Percentiles rank a stretch among this genome's conserved stretches.
Conservation (phyloP, 345 rosid genomes). For the Eutrema heterophyllum region DNA sequence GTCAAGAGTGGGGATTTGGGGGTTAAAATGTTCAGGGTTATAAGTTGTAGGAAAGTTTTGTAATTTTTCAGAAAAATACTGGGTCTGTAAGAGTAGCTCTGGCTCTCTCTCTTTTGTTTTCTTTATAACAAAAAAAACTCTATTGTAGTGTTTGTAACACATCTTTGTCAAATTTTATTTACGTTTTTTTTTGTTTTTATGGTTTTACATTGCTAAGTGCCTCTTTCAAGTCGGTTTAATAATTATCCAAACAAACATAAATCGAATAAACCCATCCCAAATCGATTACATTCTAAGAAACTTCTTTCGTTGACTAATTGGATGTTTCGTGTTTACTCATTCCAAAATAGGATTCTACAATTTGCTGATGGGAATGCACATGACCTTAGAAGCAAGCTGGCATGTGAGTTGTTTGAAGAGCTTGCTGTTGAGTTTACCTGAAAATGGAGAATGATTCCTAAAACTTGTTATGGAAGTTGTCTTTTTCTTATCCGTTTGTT, state of each 20-base stretch:
- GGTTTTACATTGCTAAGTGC: too few relatives aligned
- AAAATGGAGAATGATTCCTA: too few relatives aligned
- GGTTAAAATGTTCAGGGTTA: slow-evolving; percentile 8
- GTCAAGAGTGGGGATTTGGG: neutral
- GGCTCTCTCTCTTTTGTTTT: neutral
- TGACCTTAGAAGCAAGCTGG: too few relatives aligned
- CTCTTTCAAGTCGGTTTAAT: neutral
- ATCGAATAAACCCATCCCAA: neutral
- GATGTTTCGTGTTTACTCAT: neutral
- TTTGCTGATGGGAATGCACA: too few relatives aligned
- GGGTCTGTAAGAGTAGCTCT: slow-evolving; percentile 17
- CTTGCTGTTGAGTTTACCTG: too few relatives aligned
- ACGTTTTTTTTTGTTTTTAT: too few relatives aligned
- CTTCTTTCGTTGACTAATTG: neutral
- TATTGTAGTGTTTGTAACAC: slow-evolving; percentile 8
- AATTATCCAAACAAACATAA: neutral
- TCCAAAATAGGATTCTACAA: neutral
- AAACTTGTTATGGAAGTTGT: too few relatives aligned
- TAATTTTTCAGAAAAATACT: slow-evolving; percentile 19
- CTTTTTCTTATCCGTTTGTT: too few relatives aligned
- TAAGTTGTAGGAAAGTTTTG: slow-evolving; percentile 34
- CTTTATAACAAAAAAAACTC: neutral
- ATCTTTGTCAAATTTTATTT: too few relatives aligned
- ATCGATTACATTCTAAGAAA: neutral
- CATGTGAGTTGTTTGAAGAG: too few relatives aligned